phyloP scores from a whole-genome alignment of 2,329 filamentous ascomycete genomes.

The Diaporthe humulicola region DNA sequence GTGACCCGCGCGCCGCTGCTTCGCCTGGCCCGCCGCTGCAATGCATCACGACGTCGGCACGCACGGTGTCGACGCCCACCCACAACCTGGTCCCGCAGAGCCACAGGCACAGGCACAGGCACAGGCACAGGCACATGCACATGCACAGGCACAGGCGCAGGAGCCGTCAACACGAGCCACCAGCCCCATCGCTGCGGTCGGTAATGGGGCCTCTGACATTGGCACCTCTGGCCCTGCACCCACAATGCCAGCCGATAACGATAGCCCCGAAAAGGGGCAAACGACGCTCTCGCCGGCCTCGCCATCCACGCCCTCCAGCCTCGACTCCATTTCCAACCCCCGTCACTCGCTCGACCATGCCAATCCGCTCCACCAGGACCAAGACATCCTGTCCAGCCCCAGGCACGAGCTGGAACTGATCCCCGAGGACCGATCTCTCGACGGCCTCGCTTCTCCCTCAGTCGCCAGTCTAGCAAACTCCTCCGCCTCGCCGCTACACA shows the following conservation, averaged over 20 bases:
- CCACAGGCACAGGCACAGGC: conserved; percentile 11
- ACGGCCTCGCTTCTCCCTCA: conserved; percentile 25
- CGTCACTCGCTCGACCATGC: conserved; percentile 20
- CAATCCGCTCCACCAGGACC: conserved; percentile 26
- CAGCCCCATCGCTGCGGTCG: conserved; percentile 18
- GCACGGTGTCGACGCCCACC: conserved; percentile 14
- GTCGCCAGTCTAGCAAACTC: not conserved
- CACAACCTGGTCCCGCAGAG: not conserved
- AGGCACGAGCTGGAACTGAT: conserved; percentile 39
- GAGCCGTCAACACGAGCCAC: conserved; percentile 27
- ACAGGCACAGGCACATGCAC: no score
- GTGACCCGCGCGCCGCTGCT: conserved; percentile 2
- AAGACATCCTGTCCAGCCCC: conserved; percentile 30
- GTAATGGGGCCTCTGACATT: conserved; percentile 6
- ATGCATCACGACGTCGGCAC: conserved; percentile 28
- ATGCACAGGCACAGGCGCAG: conserved; percentile 1
- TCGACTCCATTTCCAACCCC: conserved; percentile 25
- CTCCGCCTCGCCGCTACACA: conserved; percentile 15
- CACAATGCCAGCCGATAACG: conserved; percentile 15
- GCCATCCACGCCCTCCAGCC: conserved; percentile 22
- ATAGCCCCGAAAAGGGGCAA: conserved; percentile 27
- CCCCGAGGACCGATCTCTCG: conserved; percentile 37
- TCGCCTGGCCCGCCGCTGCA: conserved; percentile 11
- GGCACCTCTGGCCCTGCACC: conserved; percentile 8
- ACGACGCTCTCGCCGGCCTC: conserved; percentile 5